Percentiles rank a stretch among this genome's conserved stretches.
These are phyloP conservation scores for Tagetes erecta DNA, from an alignment of 129 eudicot genomes.

Conservation along the genomic window DNA sequence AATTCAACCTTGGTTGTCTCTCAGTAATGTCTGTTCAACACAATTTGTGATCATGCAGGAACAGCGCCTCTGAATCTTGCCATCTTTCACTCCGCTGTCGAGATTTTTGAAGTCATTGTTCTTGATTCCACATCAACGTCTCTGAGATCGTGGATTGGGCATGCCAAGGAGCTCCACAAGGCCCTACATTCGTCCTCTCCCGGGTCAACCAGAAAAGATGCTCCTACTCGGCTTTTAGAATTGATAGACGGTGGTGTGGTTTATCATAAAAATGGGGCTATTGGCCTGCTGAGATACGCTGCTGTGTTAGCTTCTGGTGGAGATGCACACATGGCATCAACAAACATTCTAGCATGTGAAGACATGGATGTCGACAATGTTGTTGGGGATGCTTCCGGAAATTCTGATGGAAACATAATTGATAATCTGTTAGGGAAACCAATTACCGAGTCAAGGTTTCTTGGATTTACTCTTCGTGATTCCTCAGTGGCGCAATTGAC, in stretches of 20 bases:
- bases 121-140: slow-evolving; percentile 84
- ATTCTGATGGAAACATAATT: slow-evolving; percentile 75
- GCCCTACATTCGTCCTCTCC: slow-evolving; percentile 91
- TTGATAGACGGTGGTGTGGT: slow-evolving; percentile 93
- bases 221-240: slow-evolving; percentile 89
- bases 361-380: slow-evolving; percentile 82
- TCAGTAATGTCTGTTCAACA: neutral
- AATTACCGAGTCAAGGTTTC: slow-evolving; percentile 76
- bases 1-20: neutral
- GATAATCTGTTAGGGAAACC: slow-evolving; percentile 94
- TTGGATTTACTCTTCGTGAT: slow-evolving; percentile 83
- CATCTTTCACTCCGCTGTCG: slow-evolving; percentile 89
- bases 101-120: slow-evolving; percentile 84
- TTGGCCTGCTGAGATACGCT: slow-evolving; percentile 81
- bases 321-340: slow-evolving; percentile 84
- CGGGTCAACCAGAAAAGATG: slow-evolving; percentile 96
- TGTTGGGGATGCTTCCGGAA: slow-evolving; percentile 71
- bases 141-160: slow-evolving; percentile 79
- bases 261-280: slow-evolving; percentile 85
- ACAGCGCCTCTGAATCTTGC: slow-evolving; percentile 81
- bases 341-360: slow-evolving; percentile 79
- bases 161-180: slow-evolving; percentile 84
- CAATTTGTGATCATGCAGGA: slow-evolving; percentile 43
- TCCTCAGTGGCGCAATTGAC: slow-evolving; percentile 88
- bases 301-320: slow-evolving; percentile 97